Conservation (phyloP, 2,329 filamentous ascomycete genomes). For the Aspergillus fructus region DNA sequence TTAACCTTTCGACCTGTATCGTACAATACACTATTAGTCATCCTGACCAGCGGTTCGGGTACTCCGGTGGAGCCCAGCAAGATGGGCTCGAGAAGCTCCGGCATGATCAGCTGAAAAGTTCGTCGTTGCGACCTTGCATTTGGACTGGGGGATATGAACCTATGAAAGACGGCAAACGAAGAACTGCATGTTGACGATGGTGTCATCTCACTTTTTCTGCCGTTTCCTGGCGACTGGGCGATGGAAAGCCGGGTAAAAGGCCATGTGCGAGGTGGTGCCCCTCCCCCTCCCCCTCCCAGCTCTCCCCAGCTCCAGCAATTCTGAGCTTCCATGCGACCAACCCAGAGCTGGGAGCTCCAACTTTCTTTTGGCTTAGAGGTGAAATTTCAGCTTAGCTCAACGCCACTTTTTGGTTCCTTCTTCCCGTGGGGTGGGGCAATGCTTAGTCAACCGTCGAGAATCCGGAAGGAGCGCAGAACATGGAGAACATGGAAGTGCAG, state of each 20-base stretch:
- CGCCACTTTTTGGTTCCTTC: constrained; percentile 25
- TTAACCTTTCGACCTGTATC: background rate
- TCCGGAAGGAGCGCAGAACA: background rate
- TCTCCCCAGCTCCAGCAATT: constrained; percentile 19
- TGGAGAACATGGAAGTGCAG: background rate
- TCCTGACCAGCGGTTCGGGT: constrained; percentile 16
- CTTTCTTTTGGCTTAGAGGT: constrained; percentile 15
- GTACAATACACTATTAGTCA: constrained; percentile 12
- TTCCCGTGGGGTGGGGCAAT: constrained; percentile 18
- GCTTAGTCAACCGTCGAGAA: constrained; percentile 14
- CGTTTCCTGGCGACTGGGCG: no score
- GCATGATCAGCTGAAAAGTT: constrained; percentile 11
- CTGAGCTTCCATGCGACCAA: constrained; percentile 19
- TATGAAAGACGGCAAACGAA: background rate
- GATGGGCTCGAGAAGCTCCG: constrained; percentile 13
- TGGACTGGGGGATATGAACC: background rate
- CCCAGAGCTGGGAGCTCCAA: constrained; percentile 17
- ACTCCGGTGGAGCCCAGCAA: constrained; percentile 12
- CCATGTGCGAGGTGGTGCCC: constrained; percentile 2
- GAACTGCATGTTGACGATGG: background rate
- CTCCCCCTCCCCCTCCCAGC: constrained; percentile 10
- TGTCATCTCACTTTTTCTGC: constrained; percentile 1
- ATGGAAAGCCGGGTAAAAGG: background rate
- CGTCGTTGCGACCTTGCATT: constrained; percentile 7
- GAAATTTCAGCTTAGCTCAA: constrained; percentile 19